phyloP scores from a whole-genome alignment of 306 rosid genomes.

The Adenanthera pavonina region DNA sequence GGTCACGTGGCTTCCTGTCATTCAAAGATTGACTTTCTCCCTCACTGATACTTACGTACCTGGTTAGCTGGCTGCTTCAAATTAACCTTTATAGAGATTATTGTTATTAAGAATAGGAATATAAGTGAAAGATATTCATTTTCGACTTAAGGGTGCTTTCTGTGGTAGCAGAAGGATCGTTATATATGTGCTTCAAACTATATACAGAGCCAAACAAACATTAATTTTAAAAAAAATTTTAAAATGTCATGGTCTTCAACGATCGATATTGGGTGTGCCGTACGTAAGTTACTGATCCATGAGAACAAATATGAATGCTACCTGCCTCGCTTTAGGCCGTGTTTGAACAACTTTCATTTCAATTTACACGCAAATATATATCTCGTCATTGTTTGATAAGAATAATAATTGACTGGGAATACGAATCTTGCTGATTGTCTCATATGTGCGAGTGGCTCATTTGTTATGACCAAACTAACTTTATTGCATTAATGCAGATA shows the following conservation, averaged over 20 bases:
- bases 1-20: slow-evolving; percentile 40
- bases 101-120: neutral
- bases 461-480: neutral
- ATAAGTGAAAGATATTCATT: neutral
- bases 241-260: neutral
- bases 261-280: neutral
- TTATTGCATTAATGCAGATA: neutral
- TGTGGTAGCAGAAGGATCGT: neutral
- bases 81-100: neutral
- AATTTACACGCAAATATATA: slow-evolving; percentile 19
- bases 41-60: neutral
- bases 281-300: neutral
- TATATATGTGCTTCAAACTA: neutral
- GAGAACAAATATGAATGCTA: neutral
- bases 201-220: neutral
- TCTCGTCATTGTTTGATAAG: neutral
- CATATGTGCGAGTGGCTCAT: neutral
- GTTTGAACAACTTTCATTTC: neutral
- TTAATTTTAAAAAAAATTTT: neutral
- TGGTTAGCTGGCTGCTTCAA: neutral
- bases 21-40: neutral
- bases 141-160: neutral
- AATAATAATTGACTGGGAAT: neutral
- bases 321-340: neutral
- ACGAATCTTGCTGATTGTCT: neutral